Conservation (phyloP, 2,329 filamentous ascomycete genomes). For the Purpureocillium takamizusanense region DNA sequence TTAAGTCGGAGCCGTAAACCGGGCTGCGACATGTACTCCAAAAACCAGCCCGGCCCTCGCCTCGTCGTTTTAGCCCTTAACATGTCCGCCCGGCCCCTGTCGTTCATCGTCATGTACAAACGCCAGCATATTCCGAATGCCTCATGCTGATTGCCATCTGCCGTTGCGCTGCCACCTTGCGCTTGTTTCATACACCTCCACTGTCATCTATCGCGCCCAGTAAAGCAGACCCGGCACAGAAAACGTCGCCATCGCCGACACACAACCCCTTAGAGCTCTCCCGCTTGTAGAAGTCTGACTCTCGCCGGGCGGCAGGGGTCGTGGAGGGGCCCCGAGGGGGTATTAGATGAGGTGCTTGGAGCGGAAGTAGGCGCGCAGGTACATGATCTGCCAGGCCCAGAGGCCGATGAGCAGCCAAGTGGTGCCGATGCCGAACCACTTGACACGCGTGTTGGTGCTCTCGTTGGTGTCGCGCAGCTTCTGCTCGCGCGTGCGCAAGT, state of each 20-base stretch:
- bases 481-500: constrained; percentile 81
- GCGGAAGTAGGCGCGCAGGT: constrained; percentile 94
- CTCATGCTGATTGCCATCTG: not conserved
- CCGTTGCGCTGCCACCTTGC: not conserved
- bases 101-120: constrained; percentile 23
- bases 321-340: no score
- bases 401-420: constrained; percentile 84
- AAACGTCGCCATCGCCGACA: not conserved
- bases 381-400: constrained; percentile 96
- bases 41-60: not conserved
- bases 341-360: constrained; percentile 32
- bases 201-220: no score
- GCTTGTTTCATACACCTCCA: no score
- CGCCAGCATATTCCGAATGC: constrained; percentile 8
- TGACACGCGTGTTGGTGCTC: constrained; percentile 97
- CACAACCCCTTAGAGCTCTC: no score
- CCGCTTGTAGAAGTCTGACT: no score
- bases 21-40: no score
- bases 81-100: constrained; percentile 9
- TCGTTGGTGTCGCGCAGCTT: constrained; percentile 97
- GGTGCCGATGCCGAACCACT: constrained; percentile 94
- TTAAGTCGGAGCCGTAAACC: not conserved
- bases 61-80: not conserved
- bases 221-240: no score
- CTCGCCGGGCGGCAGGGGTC: no score